These are phyloP conservation scores for Malus hybrid DNA, from an alignment of 331 rosid species.

Conservation along the genomic window DNA sequence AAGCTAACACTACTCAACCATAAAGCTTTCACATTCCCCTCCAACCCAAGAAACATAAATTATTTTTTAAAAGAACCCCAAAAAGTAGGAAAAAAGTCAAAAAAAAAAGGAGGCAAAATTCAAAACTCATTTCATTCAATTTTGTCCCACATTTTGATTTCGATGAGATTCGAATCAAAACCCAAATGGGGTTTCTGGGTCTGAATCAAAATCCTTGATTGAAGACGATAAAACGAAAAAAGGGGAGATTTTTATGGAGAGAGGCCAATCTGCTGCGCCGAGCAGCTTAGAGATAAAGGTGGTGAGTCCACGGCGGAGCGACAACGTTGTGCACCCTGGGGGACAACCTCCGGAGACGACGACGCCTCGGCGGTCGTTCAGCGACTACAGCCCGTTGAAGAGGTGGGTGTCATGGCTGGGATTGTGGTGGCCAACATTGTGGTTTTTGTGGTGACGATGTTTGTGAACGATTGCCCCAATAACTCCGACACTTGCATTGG, in stretches of 20 bases:
- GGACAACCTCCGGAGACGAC: background rate
- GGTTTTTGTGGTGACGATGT: conserved; percentile 57
- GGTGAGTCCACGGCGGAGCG: conserved; percentile 21
- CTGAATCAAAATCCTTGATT: too few relatives aligned
- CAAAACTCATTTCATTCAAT: background rate
- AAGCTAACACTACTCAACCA: background rate
- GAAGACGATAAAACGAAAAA: background rate
- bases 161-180: too few relatives aligned
- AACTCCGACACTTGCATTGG: conserved; percentile 49
- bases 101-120: background rate
- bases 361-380: background rate
- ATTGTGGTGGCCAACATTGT: conserved; percentile 62
- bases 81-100: background rate
- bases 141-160: background rate
- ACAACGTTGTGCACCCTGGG: conserved; percentile 9
- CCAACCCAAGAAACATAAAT: background rate
- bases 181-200: too few relatives aligned
- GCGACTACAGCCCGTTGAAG: conserved; percentile 38
- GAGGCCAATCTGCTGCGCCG: conserved; percentile 8
- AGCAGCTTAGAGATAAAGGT: conserved; percentile 32
- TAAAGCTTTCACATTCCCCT: too few relatives aligned
- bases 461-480: conserved; percentile 65
- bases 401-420: conserved; percentile 75
- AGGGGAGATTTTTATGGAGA: conserved; percentile 24
- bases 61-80: background rate